phyloP scores from a whole-genome alignment of 768 basidiomycete genomes.

The Psilocybe tampanensis region DNA sequence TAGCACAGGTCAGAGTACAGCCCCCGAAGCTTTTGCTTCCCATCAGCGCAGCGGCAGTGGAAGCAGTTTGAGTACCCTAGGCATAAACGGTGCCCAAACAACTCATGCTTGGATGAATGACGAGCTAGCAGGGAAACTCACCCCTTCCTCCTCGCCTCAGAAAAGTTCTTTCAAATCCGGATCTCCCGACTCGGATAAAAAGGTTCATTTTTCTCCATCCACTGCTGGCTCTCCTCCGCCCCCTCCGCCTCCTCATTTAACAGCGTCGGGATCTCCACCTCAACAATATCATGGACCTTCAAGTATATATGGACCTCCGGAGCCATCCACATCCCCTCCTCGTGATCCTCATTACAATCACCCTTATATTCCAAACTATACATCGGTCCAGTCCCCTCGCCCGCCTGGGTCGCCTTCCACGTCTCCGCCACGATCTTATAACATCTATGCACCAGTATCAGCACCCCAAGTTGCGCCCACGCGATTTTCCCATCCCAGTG shows the following conservation, averaged over 20 bases:
- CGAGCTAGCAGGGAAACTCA: slow-evolving; percentile 12
- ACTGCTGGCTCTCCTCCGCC: slow-evolving; percentile 33
- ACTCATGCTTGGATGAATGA: slow-evolving; percentile 14
- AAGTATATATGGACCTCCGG: slow-evolving; percentile 24
- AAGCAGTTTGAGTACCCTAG: slow-evolving; percentile 21
- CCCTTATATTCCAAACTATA: slow-evolving; percentile 3
- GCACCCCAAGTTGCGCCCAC: slow-evolving; percentile 9
- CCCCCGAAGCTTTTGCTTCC: background rate
- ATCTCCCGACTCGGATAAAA: slow-evolving; percentile 40
- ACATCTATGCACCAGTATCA: slow-evolving; percentile 20
- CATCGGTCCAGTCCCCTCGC: slow-evolving; percentile 11
- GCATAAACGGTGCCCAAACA: slow-evolving; percentile 13
- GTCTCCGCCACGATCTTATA: slow-evolving; percentile 18
- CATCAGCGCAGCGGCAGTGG: slow-evolving; percentile 22
- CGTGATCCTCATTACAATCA: slow-evolving; percentile 3
- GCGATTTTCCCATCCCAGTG: slow-evolving; percentile 11
- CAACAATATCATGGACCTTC: slow-evolving; percentile 24
- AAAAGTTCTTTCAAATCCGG: slow-evolving; percentile 28
- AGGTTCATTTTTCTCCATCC: slow-evolving; percentile 53
- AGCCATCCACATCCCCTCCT: slow-evolving; percentile 12
- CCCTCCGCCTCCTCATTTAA: slow-evolving; percentile 14
- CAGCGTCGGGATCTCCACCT: slow-evolving; percentile 16
- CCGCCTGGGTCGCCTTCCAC: slow-evolving; percentile 17
- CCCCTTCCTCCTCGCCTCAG: slow-evolving; percentile 18
- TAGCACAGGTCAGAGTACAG: slow-evolving; percentile 11